A percentile compares a stretch with the other conserved stretches of the same genome.
Conservation (phyloP, 1,139 yeast genomes). For the Magnusiomyces clavatus region DNA sequence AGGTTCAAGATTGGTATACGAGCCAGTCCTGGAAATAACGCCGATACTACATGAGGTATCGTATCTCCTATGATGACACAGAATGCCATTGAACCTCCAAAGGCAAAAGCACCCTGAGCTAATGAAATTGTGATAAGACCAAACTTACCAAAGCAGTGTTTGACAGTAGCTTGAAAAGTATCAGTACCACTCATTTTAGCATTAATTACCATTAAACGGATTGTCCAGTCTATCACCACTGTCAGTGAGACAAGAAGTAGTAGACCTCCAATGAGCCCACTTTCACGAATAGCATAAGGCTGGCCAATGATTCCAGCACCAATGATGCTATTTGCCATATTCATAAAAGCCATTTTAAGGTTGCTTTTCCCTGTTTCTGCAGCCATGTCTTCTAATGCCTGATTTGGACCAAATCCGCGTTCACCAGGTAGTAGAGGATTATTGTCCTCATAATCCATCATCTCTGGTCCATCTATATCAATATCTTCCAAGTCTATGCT, state of each 20-base stretch:
- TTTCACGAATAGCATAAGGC: conserved; percentile 76
- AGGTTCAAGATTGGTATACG: conserved; percentile 39
- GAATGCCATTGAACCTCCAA: conserved; percentile 92
- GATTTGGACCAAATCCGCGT: conserved; percentile 16
- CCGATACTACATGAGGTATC: conserved; percentile 77
- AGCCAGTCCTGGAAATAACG: conserved; percentile 50
- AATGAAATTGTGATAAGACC: conserved; percentile 64
- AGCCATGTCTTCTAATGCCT: conserved; percentile 22
- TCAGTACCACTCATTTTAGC: conserved; percentile 67
- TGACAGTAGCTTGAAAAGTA: conserved; percentile 82
- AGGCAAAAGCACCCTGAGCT: conserved; percentile 82
- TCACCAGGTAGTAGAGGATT: too few relatives aligned
- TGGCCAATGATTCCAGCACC: conserved; percentile 97
- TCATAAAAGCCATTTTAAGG: conserved; percentile 88
- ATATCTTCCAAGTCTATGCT: too few relatives aligned
- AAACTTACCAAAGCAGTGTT: conserved; percentile 63
- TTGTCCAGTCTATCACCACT: conserved; percentile 80
- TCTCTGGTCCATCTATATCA: too few relatives aligned
- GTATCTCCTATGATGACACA: conserved; percentile 94
- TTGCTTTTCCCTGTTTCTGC: conserved; percentile 37
- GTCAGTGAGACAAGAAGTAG: conserved; percentile 55
- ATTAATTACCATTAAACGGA: conserved; percentile 67
- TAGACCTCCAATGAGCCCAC: conserved; percentile 73
- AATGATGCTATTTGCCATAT: conserved; percentile 84
- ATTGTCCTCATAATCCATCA: too few relatives aligned